These are phyloP conservation scores for Gynochthodes officinalis DNA, from an alignment of 257 asterid species.

Conservation along the genomic window DNA sequence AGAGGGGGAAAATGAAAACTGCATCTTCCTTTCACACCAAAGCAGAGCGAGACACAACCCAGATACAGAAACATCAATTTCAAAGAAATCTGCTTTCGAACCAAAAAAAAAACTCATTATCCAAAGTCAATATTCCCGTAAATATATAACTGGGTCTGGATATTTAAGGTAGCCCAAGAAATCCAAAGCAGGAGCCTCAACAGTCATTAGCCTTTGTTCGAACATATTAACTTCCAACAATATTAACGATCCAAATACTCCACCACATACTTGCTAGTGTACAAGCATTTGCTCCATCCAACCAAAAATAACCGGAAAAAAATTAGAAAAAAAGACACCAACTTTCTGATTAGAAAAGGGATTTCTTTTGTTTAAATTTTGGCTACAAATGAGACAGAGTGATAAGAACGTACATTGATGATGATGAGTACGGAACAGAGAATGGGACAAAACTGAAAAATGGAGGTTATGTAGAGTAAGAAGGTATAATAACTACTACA, in stretches of 20 bases:
- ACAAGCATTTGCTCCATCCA: neutral
- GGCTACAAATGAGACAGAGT: neutral
- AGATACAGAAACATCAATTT: neutral
- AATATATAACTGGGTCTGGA: neutral
- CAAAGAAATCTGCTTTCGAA: neutral
- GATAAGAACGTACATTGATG: slow-evolving; percentile 9
- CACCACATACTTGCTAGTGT: neutral
- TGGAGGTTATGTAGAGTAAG: neutral
- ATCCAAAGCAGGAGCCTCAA: neutral
- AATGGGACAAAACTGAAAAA: slow-evolving; percentile 3
- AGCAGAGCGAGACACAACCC: slow-evolving; percentile 1
- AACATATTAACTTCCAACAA: neutral
- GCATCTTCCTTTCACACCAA: neutral
- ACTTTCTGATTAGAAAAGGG: neutral
- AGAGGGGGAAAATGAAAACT: too few relatives aligned
- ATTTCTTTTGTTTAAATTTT: neutral
- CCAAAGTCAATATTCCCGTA: too few relatives aligned
- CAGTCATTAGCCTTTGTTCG: neutral
- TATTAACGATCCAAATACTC: neutral
- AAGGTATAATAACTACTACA: neutral
- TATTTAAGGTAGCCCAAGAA: neutral
- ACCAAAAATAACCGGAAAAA: neutral
- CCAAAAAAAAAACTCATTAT: neutral
- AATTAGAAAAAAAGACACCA: neutral
- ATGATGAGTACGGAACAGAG: slow-evolving; percentile 13